These are phyloP conservation scores for Penicillium waksmanii DNA, from an alignment of 495 filamentous ascomycete genomes.

Conservation along the genomic window DNA sequence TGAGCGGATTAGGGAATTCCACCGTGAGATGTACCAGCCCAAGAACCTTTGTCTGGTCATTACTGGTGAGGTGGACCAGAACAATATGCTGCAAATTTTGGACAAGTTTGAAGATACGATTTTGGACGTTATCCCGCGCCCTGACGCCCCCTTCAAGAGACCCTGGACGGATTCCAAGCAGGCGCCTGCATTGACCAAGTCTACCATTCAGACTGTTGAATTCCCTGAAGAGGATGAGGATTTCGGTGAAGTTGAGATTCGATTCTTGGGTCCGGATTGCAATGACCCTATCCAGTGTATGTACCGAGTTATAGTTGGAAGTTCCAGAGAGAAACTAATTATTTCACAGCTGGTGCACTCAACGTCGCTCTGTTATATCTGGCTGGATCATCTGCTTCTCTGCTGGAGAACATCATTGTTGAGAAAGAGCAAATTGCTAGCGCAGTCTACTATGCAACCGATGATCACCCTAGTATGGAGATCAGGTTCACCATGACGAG, in stretches of 20 bases:
- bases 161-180: slow-evolving; percentile 90
- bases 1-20: slow-evolving; percentile 88
- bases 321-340: slow-evolving; percentile 18
- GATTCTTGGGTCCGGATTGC: slow-evolving; percentile 82
- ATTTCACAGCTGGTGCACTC: slow-evolving; percentile 61
- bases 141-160: slow-evolving; percentile 75
- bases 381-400: slow-evolving; percentile 86
- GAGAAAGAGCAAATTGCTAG: slow-evolving; percentile 93
- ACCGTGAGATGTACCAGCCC: slow-evolving; percentile 97
- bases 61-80: slow-evolving; percentile 85
- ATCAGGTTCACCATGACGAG: slow-evolving; percentile 82
- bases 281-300: slow-evolving; percentile 60
- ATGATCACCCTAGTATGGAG: slow-evolving; percentile 76
- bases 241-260: slow-evolving; percentile 80
- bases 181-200: slow-evolving; percentile 69
- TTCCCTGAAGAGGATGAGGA: slow-evolving; percentile 98
- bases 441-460: slow-evolving; percentile 73
- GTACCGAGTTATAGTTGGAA: not conserved
- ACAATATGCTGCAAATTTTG: slow-evolving; percentile 74
- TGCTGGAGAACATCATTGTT: slow-evolving; percentile 89
- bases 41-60: slow-evolving; percentile 92
- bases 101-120: slow-evolving; percentile 90
- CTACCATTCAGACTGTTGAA: slow-evolving; percentile 73
- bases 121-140: slow-evolving; percentile 73
- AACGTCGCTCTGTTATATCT: slow-evolving; percentile 81